Conservation (phyloP, 192 early-diverging fungal genomes). For the Entomortierella parvispora region DNA sequence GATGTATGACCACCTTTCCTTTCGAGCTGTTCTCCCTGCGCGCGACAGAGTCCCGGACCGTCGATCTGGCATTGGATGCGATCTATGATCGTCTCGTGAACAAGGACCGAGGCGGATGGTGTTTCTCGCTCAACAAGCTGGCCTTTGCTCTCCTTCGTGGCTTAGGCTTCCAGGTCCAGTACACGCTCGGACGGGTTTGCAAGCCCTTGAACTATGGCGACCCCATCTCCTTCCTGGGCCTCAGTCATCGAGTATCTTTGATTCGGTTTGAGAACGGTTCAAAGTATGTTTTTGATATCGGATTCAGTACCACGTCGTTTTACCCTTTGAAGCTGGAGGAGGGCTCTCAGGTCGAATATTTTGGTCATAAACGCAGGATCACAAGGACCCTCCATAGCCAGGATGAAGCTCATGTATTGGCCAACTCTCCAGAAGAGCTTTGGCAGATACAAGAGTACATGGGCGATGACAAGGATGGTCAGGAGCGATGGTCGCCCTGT, state of each 20-base stretch:
- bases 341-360: conserved; percentile 16
- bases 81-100: conserved; percentile 33
- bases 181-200: conserved; percentile 21
- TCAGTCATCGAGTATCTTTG: conserved; percentile 17
- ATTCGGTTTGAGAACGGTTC: conserved; percentile 17
- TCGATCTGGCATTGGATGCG: conserved; percentile 18
- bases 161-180: conserved; percentile 19
- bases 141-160: conserved; percentile 9
- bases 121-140: conserved; percentile 30
- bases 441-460: conserved; percentile 27
- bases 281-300: conserved; percentile 35
- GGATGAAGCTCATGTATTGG: conserved; percentile 8
- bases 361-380: conserved; percentile 18
- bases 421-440: conserved; percentile 9
- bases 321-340: conserved; percentile 21
- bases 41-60: conserved; percentile 5
- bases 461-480: background rate
- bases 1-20: conserved; percentile 20
- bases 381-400: conserved; percentile 4
- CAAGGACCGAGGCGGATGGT: conserved; percentile 35
- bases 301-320: conserved; percentile 17
- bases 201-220: conserved; percentile 14
- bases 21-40: conserved; percentile 30
- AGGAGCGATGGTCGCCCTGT: conserved; percentile 14
- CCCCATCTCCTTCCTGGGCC: background rate